Base-by-base conservation (phyloP, 768 basidiomycete genomes). In the Tubosaeta sp. region DNA sequence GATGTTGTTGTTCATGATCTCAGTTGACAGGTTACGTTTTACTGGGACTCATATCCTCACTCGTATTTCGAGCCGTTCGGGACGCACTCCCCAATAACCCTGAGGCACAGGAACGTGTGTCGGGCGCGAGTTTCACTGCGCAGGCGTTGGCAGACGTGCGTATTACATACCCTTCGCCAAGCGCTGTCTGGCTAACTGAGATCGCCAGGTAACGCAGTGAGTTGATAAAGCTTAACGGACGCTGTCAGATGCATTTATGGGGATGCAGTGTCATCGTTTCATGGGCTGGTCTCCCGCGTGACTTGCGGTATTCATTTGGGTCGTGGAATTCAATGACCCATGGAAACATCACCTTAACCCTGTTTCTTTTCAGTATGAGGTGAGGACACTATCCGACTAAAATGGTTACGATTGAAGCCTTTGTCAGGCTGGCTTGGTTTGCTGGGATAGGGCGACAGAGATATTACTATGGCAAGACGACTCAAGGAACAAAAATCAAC, bases 311-410 rank as follows among this genome's bases (percentile, higher is more conserved):
- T 53, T 69, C 73, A 26, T 71, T 79, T 33, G 64, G 64, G 8
- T 59, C 63, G 13, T 91, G 88, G 89, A 90, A 89, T 65, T 63
- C 74, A 26, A 84, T 80, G 74, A 86, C 82, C 0, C 88, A 90
- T 58, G 88, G 88, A 32, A 91, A 90, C 60, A 83, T 89, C 62
- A 82, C 86, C 4, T 71, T 82, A 52, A 78, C 80, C 22, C 47
- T 83, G 29, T 68, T 83, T 25, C 72, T 91, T 34, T 75, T 85
- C 48, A 44, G 72, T 37, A 75, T 76, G 57, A 78, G 87, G 86
- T 86, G 62, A 55, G 51, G 2, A 12, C 46, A 11, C 17, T 46
- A 19, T 43, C 44, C 16, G 29, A 29, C 29, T 6, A 29, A 6
- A 9, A 6, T 6, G 29, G 6, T 9, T 9, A 29, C n/a, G 38